Evolutionary conservation across 2,329 filamentous ascomycete genomes (phyloP).

Genomic region (Aspergillus quadrilineatus): DNA sequence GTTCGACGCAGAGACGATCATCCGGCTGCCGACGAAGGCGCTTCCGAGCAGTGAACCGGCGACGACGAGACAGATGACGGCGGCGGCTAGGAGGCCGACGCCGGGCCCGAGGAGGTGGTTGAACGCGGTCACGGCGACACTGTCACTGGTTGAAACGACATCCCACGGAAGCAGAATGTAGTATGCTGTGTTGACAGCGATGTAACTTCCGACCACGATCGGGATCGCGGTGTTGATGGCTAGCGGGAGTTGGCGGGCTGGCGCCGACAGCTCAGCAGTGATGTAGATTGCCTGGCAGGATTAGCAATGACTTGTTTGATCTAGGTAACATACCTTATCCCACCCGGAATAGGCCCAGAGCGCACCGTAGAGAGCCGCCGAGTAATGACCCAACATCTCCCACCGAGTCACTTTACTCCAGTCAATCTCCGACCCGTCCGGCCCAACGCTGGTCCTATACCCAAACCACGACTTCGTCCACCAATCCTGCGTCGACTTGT

Average conservation of each 20-base stretch:
- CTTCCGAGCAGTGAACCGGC: slow-evolving; percentile 19
- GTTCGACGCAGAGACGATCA: slow-evolving; percentile 18
- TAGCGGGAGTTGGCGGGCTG: slow-evolving; percentile 18
- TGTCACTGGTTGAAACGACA: slow-evolving; percentile 18
- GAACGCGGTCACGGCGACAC: slow-evolving; percentile 20
- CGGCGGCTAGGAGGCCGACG: slow-evolving; percentile 12
- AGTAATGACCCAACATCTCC: slow-evolving; percentile 20
- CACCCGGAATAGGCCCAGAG: slow-evolving; percentile 22
- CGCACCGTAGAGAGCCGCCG: slow-evolving; percentile 19
- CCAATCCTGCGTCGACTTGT: slow-evolving; percentile 15
- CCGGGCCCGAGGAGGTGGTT: slow-evolving; percentile 15
- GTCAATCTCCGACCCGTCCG: slow-evolving; percentile 18
- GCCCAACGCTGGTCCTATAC: slow-evolving; percentile 13
- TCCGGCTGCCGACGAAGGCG: slow-evolving; percentile 20
- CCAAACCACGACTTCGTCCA: slow-evolving; percentile 17
- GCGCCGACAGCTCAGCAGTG: slow-evolving; percentile 18
- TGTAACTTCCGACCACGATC: slow-evolving; percentile 17
- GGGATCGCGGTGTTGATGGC: slow-evolving; percentile 20
- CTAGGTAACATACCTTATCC: slow-evolving; percentile 16
- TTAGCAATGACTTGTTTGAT: not conserved
- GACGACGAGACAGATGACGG: slow-evolving; percentile 18
- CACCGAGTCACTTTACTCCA: slow-evolving; percentile 16
- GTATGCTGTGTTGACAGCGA: slow-evolving; percentile 18
- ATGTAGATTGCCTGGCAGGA: slow-evolving; percentile 16
- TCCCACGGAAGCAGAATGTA: slow-evolving; percentile 21